Percentiles rank a stretch among this genome's conserved stretches.
These are phyloP conservation scores for Acacia pycnantha DNA, from an alignment of 331 rosid genomes.

Conservation along the genomic window DNA sequence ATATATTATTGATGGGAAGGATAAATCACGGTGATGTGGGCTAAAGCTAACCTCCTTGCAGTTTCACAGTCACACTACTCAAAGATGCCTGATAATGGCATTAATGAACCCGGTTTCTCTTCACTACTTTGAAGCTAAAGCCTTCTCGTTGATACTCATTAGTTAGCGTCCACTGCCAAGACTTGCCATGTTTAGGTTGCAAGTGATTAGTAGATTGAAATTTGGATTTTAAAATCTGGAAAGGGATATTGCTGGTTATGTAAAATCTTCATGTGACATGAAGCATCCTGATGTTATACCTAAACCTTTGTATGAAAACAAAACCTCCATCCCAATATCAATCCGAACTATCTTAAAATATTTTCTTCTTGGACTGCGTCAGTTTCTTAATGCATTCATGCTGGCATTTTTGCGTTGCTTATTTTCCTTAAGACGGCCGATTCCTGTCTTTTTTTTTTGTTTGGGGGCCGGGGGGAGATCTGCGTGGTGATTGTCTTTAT, in stretches of 20 bases:
- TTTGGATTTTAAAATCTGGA: no score
- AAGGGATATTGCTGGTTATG: no score
- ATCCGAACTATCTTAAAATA: background rate
- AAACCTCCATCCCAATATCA: background rate
- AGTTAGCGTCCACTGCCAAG: background rate
- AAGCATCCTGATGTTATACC: background rate
- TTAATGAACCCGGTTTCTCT: background rate
- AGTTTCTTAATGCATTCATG: background rate
- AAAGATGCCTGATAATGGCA: background rate
- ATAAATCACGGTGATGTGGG: background rate
- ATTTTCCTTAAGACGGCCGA: background rate
- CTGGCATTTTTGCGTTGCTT: background rate
- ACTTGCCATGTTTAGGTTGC: no score
- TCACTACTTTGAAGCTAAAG: background rate
- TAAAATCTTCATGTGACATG: background rate
- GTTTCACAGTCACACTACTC: background rate
- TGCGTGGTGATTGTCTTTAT: background rate
- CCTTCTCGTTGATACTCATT: background rate
- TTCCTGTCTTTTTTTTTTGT: background rate
- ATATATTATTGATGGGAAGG: background rate
- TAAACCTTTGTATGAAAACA: background rate
- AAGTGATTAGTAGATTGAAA: no score
- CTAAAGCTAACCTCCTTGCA: background rate
- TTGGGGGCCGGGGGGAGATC: background rate
- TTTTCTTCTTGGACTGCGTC: background rate